Conservation (phyloP, 1,284 basidiomycete genomes). For the Moniliophthora roreri region DNA sequence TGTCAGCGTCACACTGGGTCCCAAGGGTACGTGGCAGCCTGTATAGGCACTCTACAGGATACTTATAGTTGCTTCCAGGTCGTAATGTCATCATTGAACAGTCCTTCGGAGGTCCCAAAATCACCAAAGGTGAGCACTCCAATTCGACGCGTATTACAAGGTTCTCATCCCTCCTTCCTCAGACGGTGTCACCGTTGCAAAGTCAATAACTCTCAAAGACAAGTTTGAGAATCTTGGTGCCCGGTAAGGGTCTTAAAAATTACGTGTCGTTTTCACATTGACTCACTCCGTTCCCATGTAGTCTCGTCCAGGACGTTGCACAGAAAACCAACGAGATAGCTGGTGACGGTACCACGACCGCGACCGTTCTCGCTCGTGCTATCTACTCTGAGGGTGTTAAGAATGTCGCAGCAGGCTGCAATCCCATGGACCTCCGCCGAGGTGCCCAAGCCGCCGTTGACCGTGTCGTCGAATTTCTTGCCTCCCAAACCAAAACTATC, state of each 20-base stretch:
- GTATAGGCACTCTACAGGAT: background rate
- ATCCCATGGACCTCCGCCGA: conserved; percentile 98
- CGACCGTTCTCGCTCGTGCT: conserved; percentile 94
- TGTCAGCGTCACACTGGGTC: conserved; percentile 93
- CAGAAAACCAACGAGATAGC: conserved; percentile 97
- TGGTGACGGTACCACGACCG: conserved; percentile 98
- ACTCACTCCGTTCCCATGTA: conserved; percentile 29
- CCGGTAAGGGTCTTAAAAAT: conserved; percentile 62
- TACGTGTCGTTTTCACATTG: background rate
- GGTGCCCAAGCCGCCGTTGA: conserved; percentile 97
- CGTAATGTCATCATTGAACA: conserved; percentile 99
- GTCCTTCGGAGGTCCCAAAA: conserved; percentile 96
- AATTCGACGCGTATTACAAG: background rate
- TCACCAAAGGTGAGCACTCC: conserved; percentile 78
- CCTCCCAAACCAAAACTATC: conserved; percentile 89
- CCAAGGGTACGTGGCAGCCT: conserved; percentile 71
- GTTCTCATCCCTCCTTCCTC: background rate
- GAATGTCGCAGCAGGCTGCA: conserved; percentile 98
- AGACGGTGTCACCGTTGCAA: conserved; percentile 99
- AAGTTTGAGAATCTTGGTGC: conserved; percentile 99
- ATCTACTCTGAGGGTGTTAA: conserved; percentile 99
- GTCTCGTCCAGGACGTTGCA: conserved; percentile 94
- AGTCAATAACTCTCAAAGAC: conserved; percentile 93
- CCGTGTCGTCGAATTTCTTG: conserved; percentile 90
- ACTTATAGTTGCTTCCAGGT: conserved; percentile 44